Conservation (phyloP, 129 eudicot species). For the carrot (Daucus carota) region DH1_v3.0 NC_030381.2:4902001-4902500, state of each 20-base stretch:
- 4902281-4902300: conserved; percentile 13
- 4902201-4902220: conserved; percentile 22
- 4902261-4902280: conserved; percentile 30
- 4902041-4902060: not conserved
- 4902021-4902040: not conserved
- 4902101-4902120: not conserved
- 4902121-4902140: not conserved
- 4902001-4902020: not conserved
- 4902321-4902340: conserved; percentile 16
- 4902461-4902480: too few relatives aligned
- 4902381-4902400: not conserved
- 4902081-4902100: not conserved
- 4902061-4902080: not conserved
- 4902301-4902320: not conserved
- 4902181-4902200: not conserved
- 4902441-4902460: too few relatives aligned
- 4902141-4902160: not conserved
- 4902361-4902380: not conserved
- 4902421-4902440: not conserved
- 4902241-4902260: conserved; percentile 51
- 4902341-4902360: conserved; percentile 17
- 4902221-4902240: conserved; percentile 69
- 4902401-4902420: not conserved
- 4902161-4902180: not conserved
- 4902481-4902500: too few relatives aligned